Base-by-base conservation (phyloP, 2,329 filamentous ascomycete species). In the Colletotrichum magnum region DNA sequence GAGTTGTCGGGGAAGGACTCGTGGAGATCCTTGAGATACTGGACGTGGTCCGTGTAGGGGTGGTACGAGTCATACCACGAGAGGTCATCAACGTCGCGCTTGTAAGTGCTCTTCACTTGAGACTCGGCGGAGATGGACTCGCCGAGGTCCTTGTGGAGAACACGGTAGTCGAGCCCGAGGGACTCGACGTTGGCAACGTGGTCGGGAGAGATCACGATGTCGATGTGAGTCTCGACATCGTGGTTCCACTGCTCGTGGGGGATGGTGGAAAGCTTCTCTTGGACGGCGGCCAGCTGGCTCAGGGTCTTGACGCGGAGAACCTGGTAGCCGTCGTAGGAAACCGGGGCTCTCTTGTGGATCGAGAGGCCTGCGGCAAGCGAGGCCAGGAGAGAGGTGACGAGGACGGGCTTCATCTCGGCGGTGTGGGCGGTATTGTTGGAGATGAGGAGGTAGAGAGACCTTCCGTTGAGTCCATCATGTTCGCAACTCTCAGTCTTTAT, bases 31-130 rank as follows among this genome's bases (percentile, higher is more conserved):
- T 77, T 73, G 62, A 86, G 79, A 73, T 82, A 88, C 52, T 80
- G 73, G 13, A 84, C 71, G 72, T 88, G 86, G 56, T 87, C 84
- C n/a, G 80, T 78, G 58, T 86, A 87, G 6, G 79, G 68, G 71
- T 88, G 86, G 71, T 87, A 88, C 41, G 77, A 78, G 62, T 85
- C 82, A 74, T 83, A 88, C 83, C 84, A 88, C 3, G 82, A 79
- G 16, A 79, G 58, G 56, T 76, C 77, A 15, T 81, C 77, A 4
- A 81, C 74, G 57, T 76, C 77, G 52, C 65, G 63, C 56, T 65
- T 61, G 60, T 69, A 61, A 10, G 39, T 47, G 47, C 41, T 57
- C 52, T 56, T 58, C n/a, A 18, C n/a, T 15, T 52, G 45, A 12
- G 63, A 58, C 47, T 78, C 77, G 2, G 68, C 63, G 0, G 74